Percentiles rank a stretch among this genome's conserved stretches.
Evolutionary conservation across 768 basidiomycete genomes (phyloP).

Genomic region (Rickenella mellea): DNA sequence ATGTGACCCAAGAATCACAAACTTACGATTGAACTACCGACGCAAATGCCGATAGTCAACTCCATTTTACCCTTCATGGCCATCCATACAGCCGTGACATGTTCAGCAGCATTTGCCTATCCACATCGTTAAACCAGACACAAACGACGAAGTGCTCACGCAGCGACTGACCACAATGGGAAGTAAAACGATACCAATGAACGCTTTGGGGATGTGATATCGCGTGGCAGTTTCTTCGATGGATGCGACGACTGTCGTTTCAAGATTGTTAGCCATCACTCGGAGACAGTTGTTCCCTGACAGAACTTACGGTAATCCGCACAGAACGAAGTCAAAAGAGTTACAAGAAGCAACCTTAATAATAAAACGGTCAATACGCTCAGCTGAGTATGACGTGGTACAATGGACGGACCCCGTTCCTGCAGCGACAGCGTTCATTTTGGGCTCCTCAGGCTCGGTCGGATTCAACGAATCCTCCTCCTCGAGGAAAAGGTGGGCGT

Average conservation of each 20-base stretch:
- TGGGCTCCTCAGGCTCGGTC: conserved; percentile 30
- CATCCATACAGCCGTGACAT: conserved; percentile 83
- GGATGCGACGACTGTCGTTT: conserved; percentile 64
- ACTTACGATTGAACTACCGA: conserved; percentile 74
- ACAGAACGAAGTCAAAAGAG: conserved; percentile 78
- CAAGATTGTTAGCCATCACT: background rate
- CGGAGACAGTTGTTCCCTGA: background rate
- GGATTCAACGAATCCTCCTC: conserved; percentile 19
- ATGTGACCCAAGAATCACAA: background rate
- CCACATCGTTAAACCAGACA: background rate
- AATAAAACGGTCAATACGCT: background rate
- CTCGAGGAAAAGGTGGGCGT: conserved; percentile 52
- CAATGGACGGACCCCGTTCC: conserved; percentile 30
- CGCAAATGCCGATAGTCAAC: conserved; percentile 70
- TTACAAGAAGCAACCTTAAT: conserved; percentile 59
- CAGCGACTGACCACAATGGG: conserved; percentile 66
- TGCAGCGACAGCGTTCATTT: conserved; percentile 69
- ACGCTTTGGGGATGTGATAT: conserved; percentile 73
- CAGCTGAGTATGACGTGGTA: background rate
- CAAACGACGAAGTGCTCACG: conserved; percentile 11
- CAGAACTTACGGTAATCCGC: conserved; percentile 71
- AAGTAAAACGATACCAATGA: conserved; percentile 80
- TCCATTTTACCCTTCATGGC: conserved; percentile 70
- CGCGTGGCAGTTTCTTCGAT: conserved; percentile 85
- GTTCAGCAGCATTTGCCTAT: conserved; percentile 78